Conservation (phyloP, 306 rosid genomes). For the Quercus cerris region DNA sequence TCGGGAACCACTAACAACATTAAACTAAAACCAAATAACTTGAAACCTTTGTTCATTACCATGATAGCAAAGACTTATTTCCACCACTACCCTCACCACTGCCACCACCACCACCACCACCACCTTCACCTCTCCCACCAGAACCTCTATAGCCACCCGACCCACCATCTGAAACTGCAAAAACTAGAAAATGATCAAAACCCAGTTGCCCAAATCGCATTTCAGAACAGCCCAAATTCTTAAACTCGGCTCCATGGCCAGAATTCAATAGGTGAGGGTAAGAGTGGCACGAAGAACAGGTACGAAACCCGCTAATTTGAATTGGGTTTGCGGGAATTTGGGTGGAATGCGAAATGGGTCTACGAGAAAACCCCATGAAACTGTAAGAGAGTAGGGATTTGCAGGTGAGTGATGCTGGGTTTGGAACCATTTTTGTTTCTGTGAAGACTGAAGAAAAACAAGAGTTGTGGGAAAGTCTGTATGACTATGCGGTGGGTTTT, state of each 20-base stretch:
- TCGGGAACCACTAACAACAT: background rate
- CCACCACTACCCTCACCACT: conserved; percentile 28
- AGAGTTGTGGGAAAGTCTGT: background rate
- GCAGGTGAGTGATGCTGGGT: conserved; percentile 25
- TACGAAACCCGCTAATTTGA: conserved; percentile 14
- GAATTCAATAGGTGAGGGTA: conserved; percentile 7
- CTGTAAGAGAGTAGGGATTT: conserved; percentile 29
- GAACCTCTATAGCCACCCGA: conserved; percentile 47
- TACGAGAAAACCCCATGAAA: conserved; percentile 14
- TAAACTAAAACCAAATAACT: background rate
- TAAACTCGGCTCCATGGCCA: conserved; percentile 2
- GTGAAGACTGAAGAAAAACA: background rate
- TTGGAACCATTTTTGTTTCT: conserved; percentile 29
- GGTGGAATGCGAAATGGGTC: conserved; percentile 14
- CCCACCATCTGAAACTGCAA: conserved; percentile 41
- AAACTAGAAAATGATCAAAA: conserved; percentile 29
- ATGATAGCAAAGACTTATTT: conserved; percentile 59
- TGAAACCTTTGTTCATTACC: conserved; percentile 40
- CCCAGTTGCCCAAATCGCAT: conserved; percentile 16
- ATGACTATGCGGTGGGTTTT: background rate
- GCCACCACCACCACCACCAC: background rate
- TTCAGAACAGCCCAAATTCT: conserved; percentile 13
- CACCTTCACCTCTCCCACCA: conserved; percentile 37
- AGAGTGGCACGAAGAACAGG: conserved; percentile 19
- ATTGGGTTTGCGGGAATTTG: conserved; percentile 17